Base-by-base conservation (phyloP, 495 filamentous ascomycete genomes). In the Geoglossum glabrum region DNA sequence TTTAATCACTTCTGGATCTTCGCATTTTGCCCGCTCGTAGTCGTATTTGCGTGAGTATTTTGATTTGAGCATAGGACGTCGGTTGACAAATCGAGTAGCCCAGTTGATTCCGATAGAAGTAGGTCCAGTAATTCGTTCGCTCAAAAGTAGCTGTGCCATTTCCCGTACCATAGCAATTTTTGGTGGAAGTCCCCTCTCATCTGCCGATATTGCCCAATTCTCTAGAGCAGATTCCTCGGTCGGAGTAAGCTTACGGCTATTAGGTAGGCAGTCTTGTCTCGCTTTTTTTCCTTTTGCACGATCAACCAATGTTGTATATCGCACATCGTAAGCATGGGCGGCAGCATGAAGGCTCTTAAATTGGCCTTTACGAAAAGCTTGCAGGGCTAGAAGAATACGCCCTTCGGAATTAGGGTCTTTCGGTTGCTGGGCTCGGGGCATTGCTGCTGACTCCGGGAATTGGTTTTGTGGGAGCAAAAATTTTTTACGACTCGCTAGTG, bases 31-130 rank as follows among this genome's bases (percentile, higher is more conserved):
- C 21, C 56, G 57, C 21, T 59, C 19, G 43, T 60, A 60, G 36
- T 49, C 34, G 57, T 60, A 59, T 36, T 47, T 60, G 8, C 59
- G 31, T 23, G 6, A 11, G 40, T 60, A 60, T 30, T 51, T 59
- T 25, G 46, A 23, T 28, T 60, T 52, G 8, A 60, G 21, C 38
- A 26, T 26, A 46, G 47, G 6, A 19, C 34, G 21, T 21, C 28
- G 30, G n/a, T 55, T 55, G 28, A 55, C 34, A 28, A 50, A 50
- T 15, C 46, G 4, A 5, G 5, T 5, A 5, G 15, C 46, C 46
- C 46, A 50, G 46, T 50, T 50, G 5, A 10, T 4, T 4, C 46
- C 46, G 10, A 50, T 15, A 5, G 4, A 10, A 5, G 23, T 6
- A 27, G 23, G 19, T 21, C 5, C 19, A 36, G 4, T n/a, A 21